These are phyloP conservation scores for Aspergillus funiculosus DNA, from an alignment of 495 filamentous ascomycete species.

Conservation along the genomic window DNA sequence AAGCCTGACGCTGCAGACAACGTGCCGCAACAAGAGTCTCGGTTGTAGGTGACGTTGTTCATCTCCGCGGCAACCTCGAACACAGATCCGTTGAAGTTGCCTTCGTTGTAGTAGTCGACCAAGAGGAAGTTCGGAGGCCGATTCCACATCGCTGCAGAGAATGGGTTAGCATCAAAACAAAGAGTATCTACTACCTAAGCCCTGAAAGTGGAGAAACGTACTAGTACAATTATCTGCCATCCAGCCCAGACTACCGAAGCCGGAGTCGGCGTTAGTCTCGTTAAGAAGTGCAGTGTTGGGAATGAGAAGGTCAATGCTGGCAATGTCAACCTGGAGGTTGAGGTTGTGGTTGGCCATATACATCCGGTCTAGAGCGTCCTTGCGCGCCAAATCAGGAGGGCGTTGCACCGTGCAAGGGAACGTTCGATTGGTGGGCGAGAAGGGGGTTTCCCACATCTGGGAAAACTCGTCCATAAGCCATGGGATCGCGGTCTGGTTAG, in stretches of 20 bases:
- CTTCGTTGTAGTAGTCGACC: constrained; percentile 82
- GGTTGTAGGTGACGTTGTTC: constrained; percentile 76
- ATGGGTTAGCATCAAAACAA: too few relatives aligned
- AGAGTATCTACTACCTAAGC: neutral
- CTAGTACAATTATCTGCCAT: constrained; percentile 63
- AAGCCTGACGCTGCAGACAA: constrained; percentile 27
- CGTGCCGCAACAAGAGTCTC: constrained; percentile 64
- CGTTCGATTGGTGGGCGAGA: constrained; percentile 50
- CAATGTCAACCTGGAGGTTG: constrained; percentile 63
- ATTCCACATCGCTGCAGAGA: constrained; percentile 48
- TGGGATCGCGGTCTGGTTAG: constrained; percentile 69
- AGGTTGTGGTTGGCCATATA: constrained; percentile 94
- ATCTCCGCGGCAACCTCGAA: constrained; percentile 82
- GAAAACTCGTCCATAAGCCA: constrained; percentile 61
- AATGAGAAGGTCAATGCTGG: constrained; percentile 58
- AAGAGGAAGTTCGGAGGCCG: constrained; percentile 80
- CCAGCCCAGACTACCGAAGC: constrained; percentile 63
- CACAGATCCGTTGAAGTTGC: constrained; percentile 68
- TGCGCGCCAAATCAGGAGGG: constrained; percentile 50
- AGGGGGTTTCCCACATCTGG: constrained; percentile 64
- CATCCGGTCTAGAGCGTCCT: constrained; percentile 55
- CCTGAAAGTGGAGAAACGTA: constrained; percentile 28
- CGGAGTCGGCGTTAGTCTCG: constrained; percentile 60
- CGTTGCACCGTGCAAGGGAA: constrained; percentile 58
- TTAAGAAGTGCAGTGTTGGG: constrained; percentile 64